Percentiles rank a stretch among this genome's conserved stretches.
phyloP scores from a whole-genome alignment of 257 asterid species.

The Haberlea rhodopensis region DNA sequence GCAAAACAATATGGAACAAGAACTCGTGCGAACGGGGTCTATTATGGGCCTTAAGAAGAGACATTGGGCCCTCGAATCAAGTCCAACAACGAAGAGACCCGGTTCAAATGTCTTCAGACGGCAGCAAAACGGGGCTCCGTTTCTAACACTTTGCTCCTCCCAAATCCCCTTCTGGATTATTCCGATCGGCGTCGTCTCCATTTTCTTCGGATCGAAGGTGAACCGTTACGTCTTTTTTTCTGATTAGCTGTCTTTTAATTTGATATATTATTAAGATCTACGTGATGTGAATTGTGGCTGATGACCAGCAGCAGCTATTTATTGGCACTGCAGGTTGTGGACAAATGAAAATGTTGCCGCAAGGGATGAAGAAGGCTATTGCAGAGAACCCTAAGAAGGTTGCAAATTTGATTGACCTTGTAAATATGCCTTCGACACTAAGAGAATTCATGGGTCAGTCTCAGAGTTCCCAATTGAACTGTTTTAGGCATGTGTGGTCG shows the following conservation, averaged over 20 bases:
- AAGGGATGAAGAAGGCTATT: slow-evolving; percentile 53
- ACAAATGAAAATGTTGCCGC: slow-evolving; percentile 52
- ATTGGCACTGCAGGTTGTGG: no score
- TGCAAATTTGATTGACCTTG: slow-evolving; percentile 74
- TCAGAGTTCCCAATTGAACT: slow-evolving; percentile 82
- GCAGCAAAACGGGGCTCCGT: background rate
- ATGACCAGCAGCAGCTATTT: no score
- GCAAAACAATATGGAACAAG: no score
- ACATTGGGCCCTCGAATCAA: background rate
- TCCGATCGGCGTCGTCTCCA: background rate
- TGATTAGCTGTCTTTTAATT: no score
- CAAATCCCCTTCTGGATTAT: background rate
- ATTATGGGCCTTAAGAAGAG: background rate
- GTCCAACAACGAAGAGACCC: background rate
- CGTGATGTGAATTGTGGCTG: no score
- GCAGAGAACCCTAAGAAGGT: slow-evolving; percentile 78
- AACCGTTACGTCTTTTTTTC: no score
- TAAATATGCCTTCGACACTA: slow-evolving; percentile 73
- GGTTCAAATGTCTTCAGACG: background rate
- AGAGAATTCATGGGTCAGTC: slow-evolving; percentile 93
- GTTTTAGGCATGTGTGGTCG: slow-evolving; percentile 80
- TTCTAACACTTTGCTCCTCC: background rate
- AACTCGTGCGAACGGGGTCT: background rate
- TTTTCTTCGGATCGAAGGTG: background rate
- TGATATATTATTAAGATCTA: no score